phyloP scores from a whole-genome alignment of 495 filamentous ascomycete species.

The Penicillium alfredii region DNA sequence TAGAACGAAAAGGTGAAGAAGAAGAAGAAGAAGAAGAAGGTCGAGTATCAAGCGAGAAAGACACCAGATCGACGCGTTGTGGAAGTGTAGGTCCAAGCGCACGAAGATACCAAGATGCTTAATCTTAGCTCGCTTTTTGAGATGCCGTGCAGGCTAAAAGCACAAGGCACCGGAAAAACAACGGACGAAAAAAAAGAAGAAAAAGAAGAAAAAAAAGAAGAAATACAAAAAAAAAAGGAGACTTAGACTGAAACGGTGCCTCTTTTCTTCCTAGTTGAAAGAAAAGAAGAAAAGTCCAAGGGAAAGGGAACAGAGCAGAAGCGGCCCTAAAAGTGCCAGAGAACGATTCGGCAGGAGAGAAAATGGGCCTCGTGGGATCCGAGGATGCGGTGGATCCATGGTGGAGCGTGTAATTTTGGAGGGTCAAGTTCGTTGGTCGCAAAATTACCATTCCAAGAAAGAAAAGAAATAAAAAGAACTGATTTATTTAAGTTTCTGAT shows the following conservation, averaged over 20 bases:
- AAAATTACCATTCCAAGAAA: slow-evolving; percentile 9
- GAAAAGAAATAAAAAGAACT: neutral
- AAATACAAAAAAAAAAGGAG: slow-evolving; percentile 11
- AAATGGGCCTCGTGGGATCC: slow-evolving; percentile 39
- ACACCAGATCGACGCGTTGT: slow-evolving; percentile 25
- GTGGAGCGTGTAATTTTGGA: slow-evolving; percentile 42
- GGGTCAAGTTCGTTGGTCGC: slow-evolving; percentile 23
- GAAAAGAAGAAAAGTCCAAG: slow-evolving; percentile 22
- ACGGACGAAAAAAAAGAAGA: slow-evolving; percentile 24
- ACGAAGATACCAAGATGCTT: slow-evolving; percentile 40
- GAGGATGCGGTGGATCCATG: slow-evolving; percentile 35
- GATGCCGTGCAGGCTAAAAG: slow-evolving; percentile 47
- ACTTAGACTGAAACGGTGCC: slow-evolving; percentile 20
- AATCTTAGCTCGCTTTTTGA: slow-evolving; percentile 45
- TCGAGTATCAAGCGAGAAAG: too few species aligned
- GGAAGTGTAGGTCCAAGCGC: slow-evolving; percentile 21
- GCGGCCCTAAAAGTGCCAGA: slow-evolving; percentile 32
- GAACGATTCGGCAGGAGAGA: slow-evolving; percentile 27
- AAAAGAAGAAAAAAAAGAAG: slow-evolving; percentile 22
- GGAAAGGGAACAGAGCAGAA: slow-evolving; percentile 27
- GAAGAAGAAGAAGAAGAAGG: slow-evolving; percentile 3
- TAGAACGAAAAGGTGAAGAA: slow-evolving; percentile 1
- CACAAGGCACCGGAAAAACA: slow-evolving; percentile 31
- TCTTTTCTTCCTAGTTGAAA: slow-evolving; percentile 25
- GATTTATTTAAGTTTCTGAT: neutral